Conservation (phyloP, 2,329 filamentous ascomycete species). For the Grosmannia huntii region DNA sequence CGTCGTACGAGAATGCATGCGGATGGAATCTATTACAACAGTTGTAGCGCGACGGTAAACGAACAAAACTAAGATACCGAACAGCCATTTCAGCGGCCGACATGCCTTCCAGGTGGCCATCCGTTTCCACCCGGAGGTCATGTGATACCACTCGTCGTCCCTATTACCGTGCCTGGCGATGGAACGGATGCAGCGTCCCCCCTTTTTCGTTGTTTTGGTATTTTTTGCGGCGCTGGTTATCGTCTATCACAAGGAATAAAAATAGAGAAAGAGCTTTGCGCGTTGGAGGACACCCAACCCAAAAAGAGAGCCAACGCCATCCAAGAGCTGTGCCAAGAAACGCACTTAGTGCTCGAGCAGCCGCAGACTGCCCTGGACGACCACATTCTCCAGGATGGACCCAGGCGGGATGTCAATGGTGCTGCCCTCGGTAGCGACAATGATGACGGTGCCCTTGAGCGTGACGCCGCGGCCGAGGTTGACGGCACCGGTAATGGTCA, state of each 20-base stretch:
- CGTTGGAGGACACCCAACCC: not conserved
- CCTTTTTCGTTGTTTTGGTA: not conserved
- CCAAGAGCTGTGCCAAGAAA: not conserved
- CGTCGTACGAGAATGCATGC: not conserved
- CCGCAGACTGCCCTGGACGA: conserved; percentile 90
- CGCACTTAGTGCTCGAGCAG: conserved; percentile 48
- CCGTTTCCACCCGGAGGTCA: not conserved
- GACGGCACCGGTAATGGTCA: conserved; percentile 95
- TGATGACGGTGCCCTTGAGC: conserved; percentile 96
- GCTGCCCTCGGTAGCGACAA: conserved; percentile 92
- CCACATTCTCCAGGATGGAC: conserved; percentile 95
- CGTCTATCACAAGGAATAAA: not conserved
- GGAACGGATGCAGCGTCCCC: not conserved
- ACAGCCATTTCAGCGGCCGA: not conserved
- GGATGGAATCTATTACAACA: conserved; percentile 1
- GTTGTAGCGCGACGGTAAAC: not conserved
- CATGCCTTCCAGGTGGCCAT: not conserved
- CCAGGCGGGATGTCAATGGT: conserved; percentile 97
- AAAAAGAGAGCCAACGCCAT: not conserved
- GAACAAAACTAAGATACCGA: not conserved
- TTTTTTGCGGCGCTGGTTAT: not conserved
- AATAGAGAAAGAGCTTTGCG: not conserved
- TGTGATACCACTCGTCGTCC: not conserved
- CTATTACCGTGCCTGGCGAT: too few species aligned
- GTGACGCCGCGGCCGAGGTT: conserved; percentile 93